Percentiles rank a stretch among this genome's conserved stretches.
Conservation (phyloP, 768 basidiomycete species). For the Scleroderma citrinum region DNA sequence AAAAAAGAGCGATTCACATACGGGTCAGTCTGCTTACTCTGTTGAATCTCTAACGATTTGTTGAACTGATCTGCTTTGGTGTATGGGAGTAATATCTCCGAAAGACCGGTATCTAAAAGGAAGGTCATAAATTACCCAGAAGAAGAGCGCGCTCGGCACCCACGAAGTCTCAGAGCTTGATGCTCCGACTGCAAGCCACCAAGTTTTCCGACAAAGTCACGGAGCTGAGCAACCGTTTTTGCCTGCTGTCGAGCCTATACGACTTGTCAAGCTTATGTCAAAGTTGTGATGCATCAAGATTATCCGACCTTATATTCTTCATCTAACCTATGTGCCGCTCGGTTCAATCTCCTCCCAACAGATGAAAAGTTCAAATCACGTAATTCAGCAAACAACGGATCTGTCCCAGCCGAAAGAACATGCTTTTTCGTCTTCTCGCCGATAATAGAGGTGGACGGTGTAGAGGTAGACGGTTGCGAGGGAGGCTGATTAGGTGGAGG, state of each 20-base stretch:
- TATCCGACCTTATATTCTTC: constrained; percentile 80
- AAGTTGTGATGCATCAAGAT: background rate
- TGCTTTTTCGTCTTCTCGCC: constrained; percentile 90
- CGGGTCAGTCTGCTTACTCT: constrained; percentile 51
- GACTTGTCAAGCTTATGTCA: constrained; percentile 2
- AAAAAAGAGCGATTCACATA: constrained; percentile 7
- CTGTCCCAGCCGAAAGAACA: constrained; percentile 68
- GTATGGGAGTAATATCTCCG: constrained; percentile 82
- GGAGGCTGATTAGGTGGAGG: constrained; percentile 36
- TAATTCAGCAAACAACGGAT: constrained; percentile 76
- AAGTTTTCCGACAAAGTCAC: constrained; percentile 92
- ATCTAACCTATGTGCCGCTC: constrained; percentile 77
- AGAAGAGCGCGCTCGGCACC: constrained; percentile 22
- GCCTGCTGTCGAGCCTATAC: constrained; percentile 73
- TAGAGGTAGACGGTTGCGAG: constrained; percentile 36
- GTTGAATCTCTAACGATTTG: constrained; percentile 89
- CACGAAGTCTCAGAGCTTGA: constrained; percentile 83
- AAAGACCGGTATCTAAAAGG: constrained; percentile 78
- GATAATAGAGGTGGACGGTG: constrained; percentile 46
- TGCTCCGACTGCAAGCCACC: constrained; percentile 92
- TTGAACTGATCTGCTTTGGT: constrained; percentile 88
- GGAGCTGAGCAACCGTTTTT: constrained; percentile 85
- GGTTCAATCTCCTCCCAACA: constrained; percentile 76
- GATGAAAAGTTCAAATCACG: constrained; percentile 90
- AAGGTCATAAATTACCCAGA: background rate